Evolutionary conservation across 208 protist species (phyloP).

Genomic region (Herpetomonas tarakana): DNA sequence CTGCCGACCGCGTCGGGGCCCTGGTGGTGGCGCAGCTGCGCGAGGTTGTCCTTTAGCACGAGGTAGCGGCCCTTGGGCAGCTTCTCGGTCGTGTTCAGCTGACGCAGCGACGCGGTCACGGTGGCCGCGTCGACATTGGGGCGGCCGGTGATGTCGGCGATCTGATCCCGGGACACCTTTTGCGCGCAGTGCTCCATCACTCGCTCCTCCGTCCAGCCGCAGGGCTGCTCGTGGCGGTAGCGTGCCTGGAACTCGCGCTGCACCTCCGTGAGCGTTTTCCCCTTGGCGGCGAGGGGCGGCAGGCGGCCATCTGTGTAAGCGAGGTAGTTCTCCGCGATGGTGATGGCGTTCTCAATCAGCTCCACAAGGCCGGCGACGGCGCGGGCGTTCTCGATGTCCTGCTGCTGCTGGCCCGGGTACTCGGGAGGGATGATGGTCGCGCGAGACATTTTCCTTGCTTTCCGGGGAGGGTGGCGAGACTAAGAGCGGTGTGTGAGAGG

Average conservation of each 20-base stretch:
- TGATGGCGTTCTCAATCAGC: conserved; percentile 57
- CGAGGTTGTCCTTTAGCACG: conserved; percentile 58
- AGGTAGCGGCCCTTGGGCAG: conserved; percentile 61
- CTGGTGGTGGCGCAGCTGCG: conserved; percentile 42
- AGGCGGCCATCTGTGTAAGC: conserved; percentile 70
- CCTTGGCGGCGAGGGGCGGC: conserved; percentile 38
- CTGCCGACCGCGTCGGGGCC: conserved; percentile 31
- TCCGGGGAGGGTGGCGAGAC: no score
- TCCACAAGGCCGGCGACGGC: conserved; percentile 42
- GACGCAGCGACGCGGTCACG: conserved; percentile 37
- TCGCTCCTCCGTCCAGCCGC: conserved; percentile 67
- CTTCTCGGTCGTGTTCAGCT: conserved; percentile 34
- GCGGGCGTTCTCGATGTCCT: conserved; percentile 70
- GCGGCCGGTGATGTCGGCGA: conserved; percentile 36
- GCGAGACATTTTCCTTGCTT: background rate
- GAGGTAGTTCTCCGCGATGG: conserved; percentile 67
- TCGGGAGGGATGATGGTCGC: conserved; percentile 34
- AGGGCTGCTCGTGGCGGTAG: conserved; percentile 66
- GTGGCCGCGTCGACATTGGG: conserved; percentile 39
- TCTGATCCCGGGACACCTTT: conserved; percentile 33
- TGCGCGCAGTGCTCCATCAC: conserved; percentile 67
- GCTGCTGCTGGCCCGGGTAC: conserved; percentile 53
- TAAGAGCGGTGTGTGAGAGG: no score
- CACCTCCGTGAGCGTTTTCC: conserved; percentile 24
- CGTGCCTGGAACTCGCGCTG: conserved; percentile 28